phyloP scores from a whole-genome alignment of 805 yeast species.

The Yamadazyma nakazawae region DNA sequence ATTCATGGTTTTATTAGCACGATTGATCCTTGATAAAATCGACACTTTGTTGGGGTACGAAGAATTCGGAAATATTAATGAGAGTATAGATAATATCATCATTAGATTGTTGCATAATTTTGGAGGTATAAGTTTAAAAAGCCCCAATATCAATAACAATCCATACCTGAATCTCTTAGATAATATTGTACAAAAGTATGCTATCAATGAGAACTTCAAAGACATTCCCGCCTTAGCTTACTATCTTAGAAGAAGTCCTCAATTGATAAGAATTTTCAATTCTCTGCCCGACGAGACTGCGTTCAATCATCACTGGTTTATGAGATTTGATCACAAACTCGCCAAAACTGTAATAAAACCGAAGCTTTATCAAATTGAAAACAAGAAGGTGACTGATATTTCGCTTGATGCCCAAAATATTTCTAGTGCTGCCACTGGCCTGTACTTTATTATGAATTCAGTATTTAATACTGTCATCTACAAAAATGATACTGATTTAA shows the following conservation, averaged over 20 bases:
- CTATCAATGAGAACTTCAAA: slow-evolving; percentile 25
- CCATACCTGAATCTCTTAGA: slow-evolving; percentile 19
- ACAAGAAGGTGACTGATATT: slow-evolving; percentile 4
- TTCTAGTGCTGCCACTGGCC: slow-evolving; percentile 9
- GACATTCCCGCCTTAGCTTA: slow-evolving; percentile 30
- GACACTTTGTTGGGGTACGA: slow-evolving; percentile 34
- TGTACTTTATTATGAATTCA: slow-evolving; percentile 29
- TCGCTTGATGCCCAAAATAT: slow-evolving; percentile 19
- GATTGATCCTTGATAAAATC: slow-evolving; percentile 32
- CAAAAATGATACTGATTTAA: slow-evolving; percentile 14
- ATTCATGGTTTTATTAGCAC: slow-evolving; percentile 28
- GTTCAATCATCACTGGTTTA: slow-evolving; percentile 32
- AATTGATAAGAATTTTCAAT: slow-evolving; percentile 36
- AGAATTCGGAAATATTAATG: slow-evolving; percentile 24
- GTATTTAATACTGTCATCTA: slow-evolving; percentile 25
- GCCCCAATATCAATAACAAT: slow-evolving; percentile 13
- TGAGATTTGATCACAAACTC: slow-evolving; percentile 15
- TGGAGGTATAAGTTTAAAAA: slow-evolving; percentile 21
- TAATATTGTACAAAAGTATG: slow-evolving; percentile 14
- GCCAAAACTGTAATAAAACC: slow-evolving; percentile 30
- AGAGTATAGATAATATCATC: slow-evolving; percentile 25
- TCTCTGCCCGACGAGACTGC: slow-evolving; percentile 48
- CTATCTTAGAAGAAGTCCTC: slow-evolving; percentile 33
- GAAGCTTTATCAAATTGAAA: slow-evolving; percentile 16
- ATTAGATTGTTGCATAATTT: slow-evolving; percentile 25